Conservation (phyloP, 371 early-diverging fungal species). For the Mucor racemosus region DNA sequence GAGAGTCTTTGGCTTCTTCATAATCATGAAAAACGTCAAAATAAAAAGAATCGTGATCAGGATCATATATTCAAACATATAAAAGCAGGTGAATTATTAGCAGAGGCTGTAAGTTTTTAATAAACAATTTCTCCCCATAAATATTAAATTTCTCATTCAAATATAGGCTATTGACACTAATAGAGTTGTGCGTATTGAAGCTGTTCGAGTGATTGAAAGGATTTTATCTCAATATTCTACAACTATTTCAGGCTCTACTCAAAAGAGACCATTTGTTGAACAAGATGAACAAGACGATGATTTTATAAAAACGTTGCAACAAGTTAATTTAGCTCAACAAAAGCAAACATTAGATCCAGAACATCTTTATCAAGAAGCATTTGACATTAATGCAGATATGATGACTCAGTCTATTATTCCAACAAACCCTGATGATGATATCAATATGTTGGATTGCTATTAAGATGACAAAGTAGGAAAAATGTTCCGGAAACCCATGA, state of each 20-base stretch:
- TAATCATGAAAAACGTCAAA: constrained; percentile 36
- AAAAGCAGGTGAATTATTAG: constrained; percentile 50
- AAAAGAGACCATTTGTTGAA: constrained; percentile 15
- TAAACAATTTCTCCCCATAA: not conserved
- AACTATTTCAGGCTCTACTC: not conserved
- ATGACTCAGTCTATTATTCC: constrained; percentile 40
- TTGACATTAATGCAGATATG: constrained; percentile 45
- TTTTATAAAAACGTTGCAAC: constrained; percentile 26
- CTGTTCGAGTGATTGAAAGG: constrained; percentile 27
- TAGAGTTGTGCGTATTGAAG: constrained; percentile 44
- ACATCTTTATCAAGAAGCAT: constrained; percentile 48
- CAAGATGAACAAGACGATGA: constrained; percentile 6
- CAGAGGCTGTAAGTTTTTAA: constrained; percentile 45
- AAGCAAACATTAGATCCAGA: constrained; percentile 39
- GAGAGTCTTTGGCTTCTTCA: constrained; percentile 56
- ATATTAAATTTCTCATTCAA: no score
- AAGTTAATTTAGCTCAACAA: constrained; percentile 25
- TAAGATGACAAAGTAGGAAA: not conserved
- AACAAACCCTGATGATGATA: constrained; percentile 26
- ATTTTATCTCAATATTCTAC: constrained; percentile 12
- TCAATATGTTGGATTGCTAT: constrained; percentile 30
- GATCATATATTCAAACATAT: constrained; percentile 47
- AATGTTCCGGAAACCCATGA: not conserved
- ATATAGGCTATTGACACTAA: constrained; percentile 33
- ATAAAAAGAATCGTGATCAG: constrained; percentile 28